Conservation (phyloP, 352 stramenopile species). For the Phytophthora melonis region DNA sequence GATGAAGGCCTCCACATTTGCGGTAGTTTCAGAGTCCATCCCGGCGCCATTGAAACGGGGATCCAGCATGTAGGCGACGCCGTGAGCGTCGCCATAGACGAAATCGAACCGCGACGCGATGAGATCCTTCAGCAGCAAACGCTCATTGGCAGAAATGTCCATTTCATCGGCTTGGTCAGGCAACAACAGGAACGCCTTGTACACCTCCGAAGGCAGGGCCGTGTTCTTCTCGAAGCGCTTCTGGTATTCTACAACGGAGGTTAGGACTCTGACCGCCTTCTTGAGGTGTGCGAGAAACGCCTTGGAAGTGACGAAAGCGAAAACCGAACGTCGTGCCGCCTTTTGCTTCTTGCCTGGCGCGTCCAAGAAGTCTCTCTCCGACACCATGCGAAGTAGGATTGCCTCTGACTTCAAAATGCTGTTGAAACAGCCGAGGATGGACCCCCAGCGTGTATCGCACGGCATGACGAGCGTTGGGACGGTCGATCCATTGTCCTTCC, state of each 20-base stretch:
- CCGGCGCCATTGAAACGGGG: not conserved
- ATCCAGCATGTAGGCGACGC: not conserved
- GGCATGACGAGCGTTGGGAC: not conserved
- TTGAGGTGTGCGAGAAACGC: not conserved
- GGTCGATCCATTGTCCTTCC: not conserved
- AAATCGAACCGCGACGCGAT: not conserved
- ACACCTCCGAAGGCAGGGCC: not conserved
- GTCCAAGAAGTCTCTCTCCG: not conserved
- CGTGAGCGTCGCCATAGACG: not conserved
- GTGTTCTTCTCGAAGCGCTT: not conserved
- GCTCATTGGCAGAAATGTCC: not conserved
- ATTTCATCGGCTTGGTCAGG: not conserved
- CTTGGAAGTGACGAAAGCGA: not conserved
- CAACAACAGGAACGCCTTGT: not conserved
- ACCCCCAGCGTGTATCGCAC: not conserved
- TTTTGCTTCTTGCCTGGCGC: not conserved
- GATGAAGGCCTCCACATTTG: too few relatives aligned
- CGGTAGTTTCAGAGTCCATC: not conserved
- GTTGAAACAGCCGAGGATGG: not conserved
- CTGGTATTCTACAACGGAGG: not conserved
- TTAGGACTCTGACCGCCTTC: not conserved
- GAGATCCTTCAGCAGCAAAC: not conserved
- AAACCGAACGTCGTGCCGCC: not conserved
- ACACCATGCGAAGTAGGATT: not conserved
- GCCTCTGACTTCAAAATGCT: not conserved